phyloP scores from a whole-genome alignment of 345 rosid species.

The Syzygium oleosum region DNA sequence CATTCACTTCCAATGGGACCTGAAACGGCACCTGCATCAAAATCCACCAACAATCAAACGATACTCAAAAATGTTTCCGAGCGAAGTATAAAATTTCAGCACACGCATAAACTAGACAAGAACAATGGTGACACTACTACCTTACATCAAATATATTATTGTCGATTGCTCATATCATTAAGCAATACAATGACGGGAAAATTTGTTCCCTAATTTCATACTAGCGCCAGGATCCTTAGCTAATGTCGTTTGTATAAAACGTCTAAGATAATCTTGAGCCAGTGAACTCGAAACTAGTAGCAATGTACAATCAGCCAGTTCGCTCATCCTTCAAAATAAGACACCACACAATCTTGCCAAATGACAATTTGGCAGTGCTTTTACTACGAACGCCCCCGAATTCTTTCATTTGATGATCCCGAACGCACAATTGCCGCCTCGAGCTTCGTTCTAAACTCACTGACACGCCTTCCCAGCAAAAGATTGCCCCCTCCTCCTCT shows the following conservation, averaged over 20 bases:
- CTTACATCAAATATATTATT: background rate
- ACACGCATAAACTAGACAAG: background rate
- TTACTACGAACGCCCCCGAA: background rate
- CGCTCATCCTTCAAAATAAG: background rate
- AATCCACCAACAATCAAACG: background rate
- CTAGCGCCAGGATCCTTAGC: background rate
- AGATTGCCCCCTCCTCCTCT: background rate
- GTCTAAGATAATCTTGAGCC: background rate
- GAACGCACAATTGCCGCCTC: background rate
- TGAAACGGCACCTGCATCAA: slow-evolving; percentile 82
- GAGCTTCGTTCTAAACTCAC: background rate
- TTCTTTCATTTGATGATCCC: background rate
- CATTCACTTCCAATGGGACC: slow-evolving; percentile 92
- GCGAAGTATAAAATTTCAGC: background rate
- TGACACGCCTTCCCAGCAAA: background rate
- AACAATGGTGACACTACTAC: background rate
- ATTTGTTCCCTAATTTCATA: background rate
- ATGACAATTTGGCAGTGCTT: background rate
- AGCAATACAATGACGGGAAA: background rate
- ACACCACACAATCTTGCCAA: background rate
- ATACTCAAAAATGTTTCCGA: background rate
- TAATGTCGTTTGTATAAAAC: background rate
- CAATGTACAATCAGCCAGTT: background rate
- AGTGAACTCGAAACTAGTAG: background rate
- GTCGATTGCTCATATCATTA: background rate